These are phyloP conservation scores for Yamadazyma jaroonii DNA, from an alignment of 1,139 yeast genomes.

Conservation along the genomic window DNA sequence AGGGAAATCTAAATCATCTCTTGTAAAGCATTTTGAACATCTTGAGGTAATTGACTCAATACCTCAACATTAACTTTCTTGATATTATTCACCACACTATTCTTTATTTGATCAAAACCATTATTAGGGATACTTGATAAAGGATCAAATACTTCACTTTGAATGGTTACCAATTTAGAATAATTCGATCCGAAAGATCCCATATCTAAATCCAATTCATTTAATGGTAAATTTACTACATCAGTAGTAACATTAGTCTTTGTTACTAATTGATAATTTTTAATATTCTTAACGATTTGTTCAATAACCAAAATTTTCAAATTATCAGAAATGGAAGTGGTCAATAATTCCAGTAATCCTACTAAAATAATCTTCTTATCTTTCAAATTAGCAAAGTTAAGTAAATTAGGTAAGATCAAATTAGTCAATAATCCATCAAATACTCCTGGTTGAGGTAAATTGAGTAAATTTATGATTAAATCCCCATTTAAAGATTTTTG, in stretches of 20 bases:
- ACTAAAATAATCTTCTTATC: constrained; percentile 76
- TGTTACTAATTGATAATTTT: constrained; percentile 35
- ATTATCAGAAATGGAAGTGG: constrained; percentile 26
- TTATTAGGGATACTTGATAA: constrained; percentile 41
- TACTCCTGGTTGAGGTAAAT: constrained; percentile 59
- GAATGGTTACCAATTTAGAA: constrained; percentile 68
- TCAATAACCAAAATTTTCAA: constrained; percentile 52
- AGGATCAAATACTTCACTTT: constrained; percentile 67
- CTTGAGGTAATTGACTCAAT: constrained; percentile 27
- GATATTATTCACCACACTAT: constrained; percentile 26
- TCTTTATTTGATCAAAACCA: constrained; percentile 31
- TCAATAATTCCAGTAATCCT: constrained; percentile 63
- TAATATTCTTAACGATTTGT: constrained; percentile 46
- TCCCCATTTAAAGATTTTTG: constrained; percentile 36
- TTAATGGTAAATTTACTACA: constrained; percentile 20
- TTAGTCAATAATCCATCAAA: constrained; percentile 63
- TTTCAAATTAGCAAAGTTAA: constrained; percentile 59
- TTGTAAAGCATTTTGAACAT: constrained; percentile 18
- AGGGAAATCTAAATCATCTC: constrained; percentile 9
- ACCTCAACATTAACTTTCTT: constrained; percentile 32
- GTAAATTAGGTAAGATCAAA: constrained; percentile 67
- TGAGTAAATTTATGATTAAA: constrained; percentile 56
- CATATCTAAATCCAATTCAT: constrained; percentile 62
- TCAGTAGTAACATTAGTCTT: constrained; percentile 12
- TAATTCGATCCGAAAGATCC: constrained; percentile 81